phyloP scores from a whole-genome alignment of 2,329 filamentous ascomycete species.

The Pezicula rhizophila region DNA sequence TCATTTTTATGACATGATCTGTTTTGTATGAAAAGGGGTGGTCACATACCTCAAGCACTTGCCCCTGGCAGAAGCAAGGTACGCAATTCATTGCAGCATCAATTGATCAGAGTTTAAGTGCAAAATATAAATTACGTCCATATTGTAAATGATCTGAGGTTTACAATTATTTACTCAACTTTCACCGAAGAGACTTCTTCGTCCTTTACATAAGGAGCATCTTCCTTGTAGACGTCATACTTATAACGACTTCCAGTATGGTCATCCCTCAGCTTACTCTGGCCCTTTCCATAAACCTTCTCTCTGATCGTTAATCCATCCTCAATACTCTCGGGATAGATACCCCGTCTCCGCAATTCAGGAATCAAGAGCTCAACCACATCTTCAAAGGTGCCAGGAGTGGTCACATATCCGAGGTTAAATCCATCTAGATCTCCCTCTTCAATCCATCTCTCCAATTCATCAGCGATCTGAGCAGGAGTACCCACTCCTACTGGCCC shows the following conservation, averaged over 20 bases:
- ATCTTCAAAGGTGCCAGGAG: constrained; percentile 62
- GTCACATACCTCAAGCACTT: too few relatives aligned
- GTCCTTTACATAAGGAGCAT: constrained; percentile 29
- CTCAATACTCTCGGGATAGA: constrained; percentile 34
- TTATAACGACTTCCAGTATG: constrained; percentile 54
- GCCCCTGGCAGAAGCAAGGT: too few relatives aligned
- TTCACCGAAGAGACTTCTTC: too few relatives aligned
- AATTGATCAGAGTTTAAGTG: too few relatives aligned
- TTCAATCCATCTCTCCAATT: constrained; percentile 59
- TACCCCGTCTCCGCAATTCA: constrained; percentile 52
- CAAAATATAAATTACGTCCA: too few relatives aligned
- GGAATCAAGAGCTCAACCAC: constrained; percentile 60
- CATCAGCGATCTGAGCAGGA: constrained; percentile 52
- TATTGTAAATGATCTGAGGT: too few relatives aligned
- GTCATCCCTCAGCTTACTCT: constrained; percentile 48
- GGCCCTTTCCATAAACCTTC: constrained; percentile 56
- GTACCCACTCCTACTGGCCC: constrained; percentile 44
- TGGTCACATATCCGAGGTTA: constrained; percentile 64
- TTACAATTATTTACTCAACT: too few relatives aligned
- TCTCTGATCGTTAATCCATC: constrained; percentile 46
- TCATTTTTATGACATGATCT: too few relatives aligned
- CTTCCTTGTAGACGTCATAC: constrained; percentile 56
- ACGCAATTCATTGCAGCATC: too few relatives aligned
- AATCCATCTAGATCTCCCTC: constrained; percentile 71
- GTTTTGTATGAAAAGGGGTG: too few relatives aligned